Conservation (phyloP, 345 rosid species). For the Eucalyptus pauciflora region DNA sequence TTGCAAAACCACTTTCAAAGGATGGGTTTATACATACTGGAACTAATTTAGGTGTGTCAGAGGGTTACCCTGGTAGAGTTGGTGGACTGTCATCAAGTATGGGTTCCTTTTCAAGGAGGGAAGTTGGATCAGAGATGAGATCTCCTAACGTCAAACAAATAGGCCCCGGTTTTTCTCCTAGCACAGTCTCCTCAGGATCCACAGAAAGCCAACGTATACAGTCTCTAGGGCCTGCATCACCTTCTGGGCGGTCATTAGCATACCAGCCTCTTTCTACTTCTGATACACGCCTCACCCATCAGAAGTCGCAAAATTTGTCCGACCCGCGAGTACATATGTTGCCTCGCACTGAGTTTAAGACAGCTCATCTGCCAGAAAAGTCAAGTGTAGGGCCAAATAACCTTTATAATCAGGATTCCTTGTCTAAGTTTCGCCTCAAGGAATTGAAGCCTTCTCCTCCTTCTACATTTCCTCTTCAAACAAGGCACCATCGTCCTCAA, state of each 20-base stretch:
- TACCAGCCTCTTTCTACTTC: slow-evolving; percentile 31
- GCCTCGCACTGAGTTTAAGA: slow-evolving; percentile 36
- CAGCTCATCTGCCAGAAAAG: slow-evolving; percentile 33
- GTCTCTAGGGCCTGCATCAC: slow-evolving; percentile 21
- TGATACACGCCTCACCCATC: background rate
- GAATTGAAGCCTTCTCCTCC: slow-evolving; percentile 10
- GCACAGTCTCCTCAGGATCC: slow-evolving; percentile 27
- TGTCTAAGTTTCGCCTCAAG: slow-evolving; percentile 8
- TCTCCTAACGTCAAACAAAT: slow-evolving; percentile 24
- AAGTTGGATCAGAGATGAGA: slow-evolving; percentile 22
- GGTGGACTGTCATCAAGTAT: slow-evolving; percentile 18
- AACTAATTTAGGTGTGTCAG: slow-evolving; percentile 20
- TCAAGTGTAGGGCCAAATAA: slow-evolving; percentile 11
- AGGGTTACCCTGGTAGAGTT: slow-evolving; percentile 28
- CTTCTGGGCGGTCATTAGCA: slow-evolving; percentile 35
- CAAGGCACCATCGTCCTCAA: background rate
- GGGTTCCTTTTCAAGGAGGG: slow-evolving; percentile 36
- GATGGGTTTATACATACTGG: slow-evolving; percentile 24
- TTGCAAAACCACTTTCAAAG: slow-evolving; percentile 16
- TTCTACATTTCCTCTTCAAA: slow-evolving; percentile 9
- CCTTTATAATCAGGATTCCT: slow-evolving; percentile 13
- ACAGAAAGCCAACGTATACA: slow-evolving; percentile 31
- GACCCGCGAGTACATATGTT: slow-evolving; percentile 25
- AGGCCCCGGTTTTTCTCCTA: slow-evolving; percentile 22
- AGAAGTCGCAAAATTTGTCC: background rate